Evolutionary conservation across 179 eudicot species (phyloP).

Genomic region (Silene noctiflora): DNA sequence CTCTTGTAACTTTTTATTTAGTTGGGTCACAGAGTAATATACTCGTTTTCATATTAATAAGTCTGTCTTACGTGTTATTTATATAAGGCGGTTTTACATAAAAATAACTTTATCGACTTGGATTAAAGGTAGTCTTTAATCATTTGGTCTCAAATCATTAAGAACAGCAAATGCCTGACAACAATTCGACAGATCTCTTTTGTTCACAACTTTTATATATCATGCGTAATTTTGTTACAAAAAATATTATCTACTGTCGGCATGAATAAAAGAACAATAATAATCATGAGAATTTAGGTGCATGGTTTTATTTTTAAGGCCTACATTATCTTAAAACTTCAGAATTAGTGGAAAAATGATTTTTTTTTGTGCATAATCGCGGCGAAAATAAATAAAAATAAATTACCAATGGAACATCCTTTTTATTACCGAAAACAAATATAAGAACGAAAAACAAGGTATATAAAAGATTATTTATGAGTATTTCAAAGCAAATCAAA

Average conservation of each 20-base stretch:
- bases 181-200: background rate
- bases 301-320: no score
- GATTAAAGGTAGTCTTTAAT: no score
- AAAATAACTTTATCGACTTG: no score
- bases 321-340: no score
- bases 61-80: no score
- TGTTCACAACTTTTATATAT: background rate
- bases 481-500: background rate
- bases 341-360: no score
- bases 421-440: conserved; percentile 10
- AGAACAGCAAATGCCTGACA: background rate
- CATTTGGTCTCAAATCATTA: background rate
- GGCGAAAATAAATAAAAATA: no score
- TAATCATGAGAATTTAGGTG: background rate
- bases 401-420: background rate
- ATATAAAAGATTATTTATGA: background rate
- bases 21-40: no score
- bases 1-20: no score
- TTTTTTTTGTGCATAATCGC: no score
- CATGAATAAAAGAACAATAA: background rate
- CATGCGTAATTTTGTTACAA: background rate
- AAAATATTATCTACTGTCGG: background rate
- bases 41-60: no score
- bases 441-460: background rate
- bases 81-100: no score